Base-by-base conservation (phyloP, 805 yeast genomes). In the Ogataea siamensis region DNA sequence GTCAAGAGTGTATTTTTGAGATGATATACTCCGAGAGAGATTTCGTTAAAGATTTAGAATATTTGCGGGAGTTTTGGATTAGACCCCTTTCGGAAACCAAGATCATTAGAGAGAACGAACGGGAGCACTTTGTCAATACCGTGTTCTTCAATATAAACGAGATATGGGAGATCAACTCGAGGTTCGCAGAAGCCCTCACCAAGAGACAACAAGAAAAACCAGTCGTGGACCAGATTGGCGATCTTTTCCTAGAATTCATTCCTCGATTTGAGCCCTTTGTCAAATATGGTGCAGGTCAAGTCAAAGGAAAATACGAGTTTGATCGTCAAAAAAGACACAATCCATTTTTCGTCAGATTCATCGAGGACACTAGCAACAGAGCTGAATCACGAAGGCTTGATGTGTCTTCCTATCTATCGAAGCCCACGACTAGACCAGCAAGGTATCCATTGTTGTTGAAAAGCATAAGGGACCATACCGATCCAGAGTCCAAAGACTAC, bases 1-100 rank as follows among this genome's bases (percentile, higher is more conserved):
- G 98, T 46, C 99, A 93, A 62, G 99, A 93, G 55, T 80, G 89
- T 47, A 93, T 93, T 32, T 91, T 87, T 65, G 99, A 93, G 64
- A 83, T 89, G 21, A 85, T 87, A 34, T 85, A 85, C 47, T 91
- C 97, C 2, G 98, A 93, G 66, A 76, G 97, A 42, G 95, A 93
- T 49, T 93, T 89, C 61, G 95, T 93, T 37, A 89, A 88, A 64
- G 96, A 93, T 54, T 69, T 93, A 54, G 99, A 93, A 61, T 86
- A 89, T 49, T 72, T 93, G 52, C 78, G 95, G 29, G 98, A 93
- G 58, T 87, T 84, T 49, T 93, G 96, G 79, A 89, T 93, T 60
- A 77, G 87, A 63, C 96, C 98, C 2, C 68, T 93, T 39, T 72
- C 95, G 6, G 87, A 85, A 48, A 82, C 93, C 0, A 85, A 83